Base-by-base conservation (phyloP, 2,329 filamentous ascomycete genomes). In the Zasmidium cellare region DNA sequence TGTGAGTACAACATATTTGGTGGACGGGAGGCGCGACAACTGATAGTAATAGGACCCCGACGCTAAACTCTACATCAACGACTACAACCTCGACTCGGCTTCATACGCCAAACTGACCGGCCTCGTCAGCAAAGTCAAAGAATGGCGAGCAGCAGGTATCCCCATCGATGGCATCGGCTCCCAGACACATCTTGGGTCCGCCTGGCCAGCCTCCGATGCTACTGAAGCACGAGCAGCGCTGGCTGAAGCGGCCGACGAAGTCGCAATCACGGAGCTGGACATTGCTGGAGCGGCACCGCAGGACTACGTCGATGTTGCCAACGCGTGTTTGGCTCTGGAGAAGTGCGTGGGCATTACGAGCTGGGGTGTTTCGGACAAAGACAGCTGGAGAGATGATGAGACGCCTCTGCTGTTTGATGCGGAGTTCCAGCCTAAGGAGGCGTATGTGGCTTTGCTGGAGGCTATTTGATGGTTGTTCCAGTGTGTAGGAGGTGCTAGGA, bases 61-160 rank as follows among this genome's bases (percentile, higher is more conserved):
- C 56, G 87, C 85, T 2, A 87, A 87, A 74, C 79, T 91, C 41
- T 92, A 89, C 77, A 89, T 91, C 76, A 92, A 91, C 74, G 88
- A 91, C 69, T 80, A 79, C 71, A 81, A 80, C 76, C 81, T 89
- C 53, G 87, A 89, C 74, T 77, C 73, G 46, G 80, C 86, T 18
- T 79, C 66, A 63, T 81, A 82, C 66, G 76, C 80, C 62, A 91
- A 91, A 77, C 78, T 78, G 3, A 75, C 72, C 16, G 79, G 74
- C 48, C 83, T 88, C 77, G 56, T 49, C 11, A 77, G 82, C 3
- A 71, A 69, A 35, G 87, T 91, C 64, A 82, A 82, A 68, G 82
- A 85, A 69, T 89, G 86, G 86, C 67, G 84, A 51, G 79, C 79
- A 0, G 79, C 78, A 1, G 87, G 87, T 54, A 74, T 86, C 18